Base-by-base conservation (phyloP, 352 stramenopile genomes). In the Thraustochytrium striatum region DNA sequence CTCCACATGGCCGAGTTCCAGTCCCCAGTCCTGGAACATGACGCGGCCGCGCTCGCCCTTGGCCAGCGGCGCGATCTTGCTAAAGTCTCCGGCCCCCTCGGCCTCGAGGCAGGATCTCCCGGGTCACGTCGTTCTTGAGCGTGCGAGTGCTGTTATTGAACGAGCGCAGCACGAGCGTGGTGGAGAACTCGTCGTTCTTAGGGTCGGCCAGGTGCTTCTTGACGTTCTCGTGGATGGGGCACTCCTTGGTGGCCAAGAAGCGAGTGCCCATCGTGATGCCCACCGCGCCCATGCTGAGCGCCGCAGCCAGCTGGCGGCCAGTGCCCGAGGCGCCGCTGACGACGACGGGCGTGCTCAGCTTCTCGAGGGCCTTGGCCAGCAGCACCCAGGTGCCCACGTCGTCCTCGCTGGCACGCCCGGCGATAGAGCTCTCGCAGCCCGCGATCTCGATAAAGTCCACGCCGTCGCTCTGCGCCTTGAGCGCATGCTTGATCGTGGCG, bases 371-470 rank as follows among this genome's bases (percentile, higher is more conserved):
- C 50, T 83, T 82, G 33, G 84, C 82, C 35, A 87, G 78, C 13
- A 87, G 52, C 0, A 87, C 84, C 73, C 78, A 87, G 61, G 83
- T 87, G 28, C 69, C 81, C 39, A 87, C 69, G 81, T 87, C 84
- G 25, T 84, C 82, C 59, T 87, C 83, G 30, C 78, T 72, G 0
- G 82, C 72, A 68, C 84, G 83, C 11, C 84, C 84, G 8, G 84
- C 84, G 52, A 75, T 75, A 11, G 65, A 30, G 57, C 84, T 85
- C 78, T 87, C 84, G n/a, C 87, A 85, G n/a, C 84, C 84, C 59
- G 83, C 84, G 13, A 87, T 73, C 33, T 47, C 65, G 33, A 87
- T 87, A 39, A 85, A 82, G 58, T 87, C 84, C 0, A 87, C 84
- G 58, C 84, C 84, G 32, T 78, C 58, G 2, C 52, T 52, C 72